Percentiles rank a stretch among this genome's conserved stretches.
Evolutionary conservation across 352 stramenopile species (phyloP).

Genomic region (Achlya hypogyna): DNA sequence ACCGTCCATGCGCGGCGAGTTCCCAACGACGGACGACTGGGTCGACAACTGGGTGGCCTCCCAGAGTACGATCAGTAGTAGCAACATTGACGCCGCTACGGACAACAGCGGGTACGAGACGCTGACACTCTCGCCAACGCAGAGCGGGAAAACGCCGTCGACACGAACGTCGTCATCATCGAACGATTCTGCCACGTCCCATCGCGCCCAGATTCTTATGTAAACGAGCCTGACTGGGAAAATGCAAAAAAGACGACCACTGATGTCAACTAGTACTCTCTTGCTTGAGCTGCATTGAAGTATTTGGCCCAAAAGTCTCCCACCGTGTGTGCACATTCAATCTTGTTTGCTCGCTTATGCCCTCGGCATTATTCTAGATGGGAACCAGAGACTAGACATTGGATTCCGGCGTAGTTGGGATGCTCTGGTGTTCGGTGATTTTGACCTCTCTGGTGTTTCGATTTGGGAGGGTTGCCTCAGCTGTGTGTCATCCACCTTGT

Average conservation of each 20-base stretch:
- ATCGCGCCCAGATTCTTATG: too few species aligned
- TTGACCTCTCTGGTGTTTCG: too few species aligned
- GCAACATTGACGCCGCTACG: neutral
- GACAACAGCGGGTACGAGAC: neutral
- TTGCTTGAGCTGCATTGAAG: neutral
- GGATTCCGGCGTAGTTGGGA: too few species aligned
- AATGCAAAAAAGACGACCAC: neutral
- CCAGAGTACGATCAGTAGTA: slow-evolving; percentile 1
- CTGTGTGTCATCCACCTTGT: too few species aligned
- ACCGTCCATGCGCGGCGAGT: neutral
- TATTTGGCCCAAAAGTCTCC: neutral
- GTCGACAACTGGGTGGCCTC: neutral
- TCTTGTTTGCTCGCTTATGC: too few species aligned
- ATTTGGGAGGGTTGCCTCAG: too few species aligned
- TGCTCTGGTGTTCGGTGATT: too few species aligned
- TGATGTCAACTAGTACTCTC: neutral
- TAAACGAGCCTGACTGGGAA: neutral
- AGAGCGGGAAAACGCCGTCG: neutral
- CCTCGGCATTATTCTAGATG: too few species aligned
- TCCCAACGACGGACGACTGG: neutral
- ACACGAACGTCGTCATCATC: neutral
- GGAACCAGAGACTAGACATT: too few species aligned
- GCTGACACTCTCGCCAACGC: neutral
- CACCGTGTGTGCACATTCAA: neutral
- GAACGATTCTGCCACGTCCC: too few species aligned